Evolutionary conservation across 192 early-diverging fungal species (phyloP).

Genomic region (Umbelopsis isabellina): DNA sequence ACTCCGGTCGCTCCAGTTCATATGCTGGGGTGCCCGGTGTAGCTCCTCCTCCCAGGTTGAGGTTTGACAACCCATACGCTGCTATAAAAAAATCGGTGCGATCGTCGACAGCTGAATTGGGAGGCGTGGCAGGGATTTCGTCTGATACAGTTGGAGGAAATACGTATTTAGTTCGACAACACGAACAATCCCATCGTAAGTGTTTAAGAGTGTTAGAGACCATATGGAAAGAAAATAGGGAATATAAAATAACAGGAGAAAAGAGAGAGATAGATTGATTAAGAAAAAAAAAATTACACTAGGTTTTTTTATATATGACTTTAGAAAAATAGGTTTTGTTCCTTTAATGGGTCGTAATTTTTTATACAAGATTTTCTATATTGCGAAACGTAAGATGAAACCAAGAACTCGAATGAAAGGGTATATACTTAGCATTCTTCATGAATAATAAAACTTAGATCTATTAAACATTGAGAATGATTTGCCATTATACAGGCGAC

Average conservation of each 20-base stretch:
- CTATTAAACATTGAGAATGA: neutral
- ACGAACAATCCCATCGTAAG: constrained; percentile 14
- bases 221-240: neutral
- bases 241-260: neutral
- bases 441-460: neutral
- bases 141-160: neutral
- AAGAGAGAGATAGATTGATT: neutral
- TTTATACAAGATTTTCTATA: too few relatives aligned
- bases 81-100: constrained; percentile 6
- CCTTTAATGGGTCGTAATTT: too few relatives aligned
- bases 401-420: neutral
- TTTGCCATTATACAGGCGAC: neutral
- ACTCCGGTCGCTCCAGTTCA: constrained; percentile 12
- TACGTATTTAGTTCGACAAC: constrained; percentile 7
- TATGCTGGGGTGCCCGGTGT: neutral
- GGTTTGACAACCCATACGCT: neutral
- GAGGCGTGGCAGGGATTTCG: neutral
- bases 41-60: neutral
- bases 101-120: neutral
- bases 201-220: neutral
- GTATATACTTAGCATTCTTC: neutral
- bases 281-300: neutral
- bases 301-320: too few relatives aligned
- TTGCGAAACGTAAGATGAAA: too few relatives aligned
- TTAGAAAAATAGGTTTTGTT: too few relatives aligned